Base-by-base conservation (phyloP, 1,139 yeast genomes). In the Scheffersomyces stambukii region DNA sequence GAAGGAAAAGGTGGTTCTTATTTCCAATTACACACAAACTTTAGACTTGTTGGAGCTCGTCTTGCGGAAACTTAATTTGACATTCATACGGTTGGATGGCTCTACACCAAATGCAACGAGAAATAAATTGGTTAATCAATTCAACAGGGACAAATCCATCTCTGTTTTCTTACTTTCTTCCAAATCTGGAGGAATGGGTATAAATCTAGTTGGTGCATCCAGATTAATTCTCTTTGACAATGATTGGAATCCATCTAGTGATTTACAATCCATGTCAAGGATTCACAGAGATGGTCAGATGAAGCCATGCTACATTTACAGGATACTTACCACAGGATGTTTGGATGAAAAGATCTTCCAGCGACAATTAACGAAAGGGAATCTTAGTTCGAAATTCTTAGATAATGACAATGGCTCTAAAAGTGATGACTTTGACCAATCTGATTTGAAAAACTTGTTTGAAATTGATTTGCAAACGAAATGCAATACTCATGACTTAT, bases 201-300 rank as follows among this genome's bases (percentile, higher is more conserved):
- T 91, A 23, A 93, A 91, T 47, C 61, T 91, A 21, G 71, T 85
- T 17, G 98, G 98, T 1, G 98, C 95, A 0, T 86, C 95, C 0
- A 63, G 97, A 17, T 59, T 91, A 19, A 70, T 91, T 3, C 57
- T 91, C 14, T 83, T 83, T 46, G 97, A 88, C 47, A 83, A 89
- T 37, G 96, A 88, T 48, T 85, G 95, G 95, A 91, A 93, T 42
- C 98, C 98, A 0, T 77, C 96, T 0, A 72, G 83, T 8, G 99
- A 91, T 52, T 55, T 83, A 16, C 99, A 91, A 53, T 95, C 97
- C 0, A 86, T 91, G 95, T 95, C 96, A 1, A 61, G 99, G 38
- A 81, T 91, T 5, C 96, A 89, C 48, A 64, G 99, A 41, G 96
- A 91, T 52, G 98, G 98, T 0, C 98, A 91, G 51, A 70, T 57